These are phyloP conservation scores for Diutina pseudorugosa DNA, from an alignment of 1,139 yeast species.

Conservation along the genomic window DNA sequence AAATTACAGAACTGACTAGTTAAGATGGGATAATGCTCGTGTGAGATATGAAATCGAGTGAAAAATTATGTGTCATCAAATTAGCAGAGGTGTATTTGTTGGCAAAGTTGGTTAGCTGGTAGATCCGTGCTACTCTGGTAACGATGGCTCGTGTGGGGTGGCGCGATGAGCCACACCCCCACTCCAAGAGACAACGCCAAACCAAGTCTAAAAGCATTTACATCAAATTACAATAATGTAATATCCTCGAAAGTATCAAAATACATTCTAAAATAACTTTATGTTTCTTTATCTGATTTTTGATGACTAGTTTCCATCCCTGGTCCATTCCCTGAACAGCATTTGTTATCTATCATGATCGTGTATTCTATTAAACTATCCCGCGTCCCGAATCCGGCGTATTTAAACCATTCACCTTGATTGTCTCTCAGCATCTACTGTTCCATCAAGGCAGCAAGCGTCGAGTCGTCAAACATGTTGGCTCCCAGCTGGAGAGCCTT, in stretches of 20 bases:
- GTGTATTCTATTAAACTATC: background rate
- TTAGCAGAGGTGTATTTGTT: too few species aligned
- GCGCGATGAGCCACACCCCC: background rate
- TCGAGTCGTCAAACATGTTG: conserved; percentile 53
- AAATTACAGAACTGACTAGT: too few species aligned
- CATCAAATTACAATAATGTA: background rate
- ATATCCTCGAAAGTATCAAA: too few species aligned
- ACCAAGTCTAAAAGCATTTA: background rate
- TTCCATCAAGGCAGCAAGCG: conserved; percentile 10
- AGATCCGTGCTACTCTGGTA: background rate
- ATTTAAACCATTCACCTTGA: too few species aligned
- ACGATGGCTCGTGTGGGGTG: background rate
- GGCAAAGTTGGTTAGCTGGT: too few species aligned
- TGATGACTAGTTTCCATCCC: too few species aligned
- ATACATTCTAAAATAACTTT: too few species aligned
- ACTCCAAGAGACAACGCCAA: background rate
- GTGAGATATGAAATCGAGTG: too few species aligned
- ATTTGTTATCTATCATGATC: background rate
- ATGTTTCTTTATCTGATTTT: too few species aligned
- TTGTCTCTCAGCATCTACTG: background rate
- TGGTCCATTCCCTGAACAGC: too few species aligned
- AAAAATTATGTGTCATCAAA: too few species aligned
- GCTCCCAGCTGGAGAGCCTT: conserved; percentile 55
- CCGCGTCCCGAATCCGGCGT: background rate
- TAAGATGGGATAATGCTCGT: too few species aligned